A percentile compares a stretch with the other conserved stretches of the same genome.
Evolutionary conservation across 345 rosid species (phyloP).

Genomic region (Salix exigua): DNA sequence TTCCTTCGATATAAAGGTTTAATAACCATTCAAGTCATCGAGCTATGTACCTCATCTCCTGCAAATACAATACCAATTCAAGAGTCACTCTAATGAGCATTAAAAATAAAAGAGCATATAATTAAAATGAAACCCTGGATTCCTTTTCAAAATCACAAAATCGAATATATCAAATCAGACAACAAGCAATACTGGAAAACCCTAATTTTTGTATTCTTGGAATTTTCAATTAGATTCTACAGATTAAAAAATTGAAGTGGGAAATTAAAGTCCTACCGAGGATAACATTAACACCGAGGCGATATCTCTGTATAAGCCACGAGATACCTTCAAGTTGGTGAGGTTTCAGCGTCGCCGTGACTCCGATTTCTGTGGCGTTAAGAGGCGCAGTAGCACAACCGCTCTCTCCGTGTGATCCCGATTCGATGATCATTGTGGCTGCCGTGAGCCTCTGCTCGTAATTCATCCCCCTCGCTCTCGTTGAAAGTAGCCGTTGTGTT

Average conservation of each 20-base stretch:
- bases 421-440: constrained; percentile 41
- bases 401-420: constrained; percentile 27
- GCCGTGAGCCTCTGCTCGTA: constrained; percentile 62
- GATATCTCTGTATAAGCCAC: constrained; percentile 69
- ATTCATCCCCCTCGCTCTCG: constrained; percentile 33
- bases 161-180: no score
- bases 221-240: not conserved
- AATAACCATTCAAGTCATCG: not conserved
- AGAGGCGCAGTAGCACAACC: not conserved
- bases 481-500: not conserved
- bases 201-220: not conserved
- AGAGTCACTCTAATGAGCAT: no score
- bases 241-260: not conserved
- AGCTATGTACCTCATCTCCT: constrained; percentile 67
- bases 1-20: not conserved
- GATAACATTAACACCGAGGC: constrained; percentile 71
- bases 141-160: no score
- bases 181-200: no score
- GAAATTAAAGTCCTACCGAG: constrained; percentile 40
- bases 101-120: no score
- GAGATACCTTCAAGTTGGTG: constrained; percentile 76
- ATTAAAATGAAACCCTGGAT: no score
- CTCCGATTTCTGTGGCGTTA: constrained; percentile 42
- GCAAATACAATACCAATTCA: constrained; percentile 30
- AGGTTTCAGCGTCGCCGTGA: constrained; percentile 61